phyloP scores from a whole-genome alignment of 202 grass and related monocot genomes.

The Setaria italica region DNA sequence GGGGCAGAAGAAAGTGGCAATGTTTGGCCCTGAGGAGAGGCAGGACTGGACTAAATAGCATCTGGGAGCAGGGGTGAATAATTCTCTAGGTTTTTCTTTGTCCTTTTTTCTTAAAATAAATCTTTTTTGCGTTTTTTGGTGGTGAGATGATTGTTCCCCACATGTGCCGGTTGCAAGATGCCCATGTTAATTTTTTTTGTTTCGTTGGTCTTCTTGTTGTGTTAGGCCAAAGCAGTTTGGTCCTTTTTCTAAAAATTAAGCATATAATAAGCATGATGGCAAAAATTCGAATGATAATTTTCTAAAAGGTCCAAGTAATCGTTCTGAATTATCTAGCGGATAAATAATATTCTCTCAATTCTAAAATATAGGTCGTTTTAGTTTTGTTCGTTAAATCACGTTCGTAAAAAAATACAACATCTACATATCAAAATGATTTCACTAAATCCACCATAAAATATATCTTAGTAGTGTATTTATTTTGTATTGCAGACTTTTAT shows the following conservation, averaged over 20 bases:
- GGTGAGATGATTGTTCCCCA: constrained; percentile 43
- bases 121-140: constrained; percentile 16
- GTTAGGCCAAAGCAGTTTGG: not conserved
- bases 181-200: constrained; percentile 7
- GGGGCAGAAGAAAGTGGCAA: constrained; percentile 40
- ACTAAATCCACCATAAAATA: too few relatives aligned
- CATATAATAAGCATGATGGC: not conserved
- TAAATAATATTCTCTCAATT: not conserved
- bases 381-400: too few relatives aligned
- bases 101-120: too few relatives aligned
- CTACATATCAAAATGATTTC: too few relatives aligned
- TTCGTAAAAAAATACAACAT: too few relatives aligned
- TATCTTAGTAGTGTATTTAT: too few relatives aligned
- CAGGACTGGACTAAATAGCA: constrained; percentile 49
- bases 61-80: constrained; percentile 30
- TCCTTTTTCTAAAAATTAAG: not conserved
- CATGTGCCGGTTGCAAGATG: constrained; percentile 42
- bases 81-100: constrained; percentile 16
- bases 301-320: not conserved
- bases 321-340: not conserved
- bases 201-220: not conserved
- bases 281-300: not conserved
- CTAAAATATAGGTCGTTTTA: too few relatives aligned
- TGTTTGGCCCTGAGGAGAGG: constrained; percentile 44
- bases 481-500: too few relatives aligned